Percentiles rank a stretch among this genome's conserved stretches.
Evolutionary conservation across 495 filamentous ascomycete genomes (phyloP).

Genomic region (Ramalina intermedia): DNA sequence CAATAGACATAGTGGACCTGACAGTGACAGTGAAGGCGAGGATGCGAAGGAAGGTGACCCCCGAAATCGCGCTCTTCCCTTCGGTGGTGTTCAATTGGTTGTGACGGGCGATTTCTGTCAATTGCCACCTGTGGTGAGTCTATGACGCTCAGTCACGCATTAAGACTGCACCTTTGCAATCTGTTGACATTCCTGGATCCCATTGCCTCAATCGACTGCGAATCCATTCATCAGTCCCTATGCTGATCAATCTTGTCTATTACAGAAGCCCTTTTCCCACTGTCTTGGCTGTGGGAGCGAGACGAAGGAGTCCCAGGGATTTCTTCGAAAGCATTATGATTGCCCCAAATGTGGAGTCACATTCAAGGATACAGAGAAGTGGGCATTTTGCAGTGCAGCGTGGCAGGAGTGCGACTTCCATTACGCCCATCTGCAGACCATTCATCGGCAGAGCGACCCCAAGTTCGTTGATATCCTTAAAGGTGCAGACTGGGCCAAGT

Average conservation of each 20-base stretch:
- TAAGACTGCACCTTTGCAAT: too few relatives aligned
- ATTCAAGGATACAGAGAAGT: slow-evolving; percentile 5
- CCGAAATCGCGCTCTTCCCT: background rate
- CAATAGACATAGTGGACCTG: background rate
- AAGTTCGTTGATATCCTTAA: slow-evolving; percentile 36
- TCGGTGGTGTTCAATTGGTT: slow-evolving; percentile 34
- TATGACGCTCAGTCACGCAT: too few relatives aligned
- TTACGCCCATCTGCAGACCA: slow-evolving; percentile 27
- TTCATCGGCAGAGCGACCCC: slow-evolving; percentile 38
- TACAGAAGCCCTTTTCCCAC: slow-evolving; percentile 19
- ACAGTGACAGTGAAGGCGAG: too few relatives aligned
- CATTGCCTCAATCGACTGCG: too few relatives aligned
- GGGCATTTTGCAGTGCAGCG: slow-evolving; percentile 14
- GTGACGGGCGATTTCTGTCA: slow-evolving; percentile 31
- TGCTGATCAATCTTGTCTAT: background rate
- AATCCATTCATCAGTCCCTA: too few relatives aligned
- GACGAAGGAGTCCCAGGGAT: background rate
- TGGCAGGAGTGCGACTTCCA: slow-evolving; percentile 23
- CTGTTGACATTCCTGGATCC: too few relatives aligned
- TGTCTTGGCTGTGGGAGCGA: slow-evolving; percentile 25
- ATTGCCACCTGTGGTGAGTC: slow-evolving; percentile 23
- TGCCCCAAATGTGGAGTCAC: slow-evolving; percentile 15
- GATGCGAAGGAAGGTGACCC: too few relatives aligned
- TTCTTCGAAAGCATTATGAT: slow-evolving; percentile 11
- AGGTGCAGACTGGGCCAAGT: slow-evolving; percentile 31